Evolutionary conservation across 768 basidiomycete species (phyloP).

Genomic region (Boletus tomentosulus): DNA sequence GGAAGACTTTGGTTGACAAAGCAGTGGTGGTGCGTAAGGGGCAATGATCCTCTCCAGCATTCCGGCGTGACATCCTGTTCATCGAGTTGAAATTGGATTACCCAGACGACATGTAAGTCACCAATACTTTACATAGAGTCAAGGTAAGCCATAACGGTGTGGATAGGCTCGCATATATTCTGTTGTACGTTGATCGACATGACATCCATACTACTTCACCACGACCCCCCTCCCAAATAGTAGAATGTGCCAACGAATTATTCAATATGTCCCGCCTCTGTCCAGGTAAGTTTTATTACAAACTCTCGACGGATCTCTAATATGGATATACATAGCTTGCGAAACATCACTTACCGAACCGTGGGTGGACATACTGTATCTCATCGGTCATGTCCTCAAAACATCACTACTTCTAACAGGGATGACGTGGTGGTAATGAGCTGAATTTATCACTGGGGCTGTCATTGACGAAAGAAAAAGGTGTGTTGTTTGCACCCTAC

Average conservation of each 20-base stretch:
- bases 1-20: constrained; percentile 64
- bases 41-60: neutral
- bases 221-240: constrained; percentile 32
- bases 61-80: neutral
- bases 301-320: constrained; percentile 1
- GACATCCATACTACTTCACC: neutral
- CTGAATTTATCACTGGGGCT: neutral
- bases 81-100: constrained; percentile 4
- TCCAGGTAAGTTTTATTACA: constrained; percentile 48
- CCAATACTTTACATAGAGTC: neutral
- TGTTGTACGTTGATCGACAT: constrained; percentile 46
- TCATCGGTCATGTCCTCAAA: neutral
- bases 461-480: constrained; percentile 32
- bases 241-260: constrained; percentile 80
- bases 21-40: constrained; percentile 71
- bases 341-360: constrained; percentile 78
- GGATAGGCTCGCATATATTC: constrained; percentile 80
- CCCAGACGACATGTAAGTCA: constrained; percentile 53
- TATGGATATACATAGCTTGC: constrained; percentile 50
- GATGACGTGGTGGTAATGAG: constrained; percentile 57
- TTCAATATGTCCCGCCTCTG: constrained; percentile 76
- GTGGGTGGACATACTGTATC: constrained; percentile 36
- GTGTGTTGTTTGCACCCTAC: constrained; percentile 80
- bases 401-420: constrained; percentile 4
- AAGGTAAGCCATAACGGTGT: neutral